Conservation (phyloP, 179 eudicot genomes). For the Silene vulgaris region DNA sequence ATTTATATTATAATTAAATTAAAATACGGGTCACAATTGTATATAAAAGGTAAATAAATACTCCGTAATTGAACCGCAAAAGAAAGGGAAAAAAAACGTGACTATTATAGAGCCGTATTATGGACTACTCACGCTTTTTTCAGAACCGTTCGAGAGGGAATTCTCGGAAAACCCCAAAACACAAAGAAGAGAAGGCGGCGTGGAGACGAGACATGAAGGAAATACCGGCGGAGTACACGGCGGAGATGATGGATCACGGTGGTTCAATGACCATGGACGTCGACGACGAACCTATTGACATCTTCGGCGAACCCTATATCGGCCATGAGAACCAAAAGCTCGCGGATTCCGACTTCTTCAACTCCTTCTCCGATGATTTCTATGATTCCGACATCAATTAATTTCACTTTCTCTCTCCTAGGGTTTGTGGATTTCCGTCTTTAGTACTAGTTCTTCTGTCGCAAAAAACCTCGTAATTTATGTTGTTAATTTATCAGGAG, state of each 20-base stretch:
- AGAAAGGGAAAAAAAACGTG: too few relatives aligned
- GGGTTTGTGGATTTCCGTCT: slow-evolving; percentile 20
- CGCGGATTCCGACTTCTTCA: slow-evolving; percentile 75
- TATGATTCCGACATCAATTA: slow-evolving; percentile 69
- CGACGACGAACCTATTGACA: slow-evolving; percentile 64
- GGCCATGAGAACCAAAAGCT: slow-evolving; percentile 45
- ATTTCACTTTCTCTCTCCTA: slow-evolving; percentile 21
- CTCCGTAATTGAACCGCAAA: too few relatives aligned
- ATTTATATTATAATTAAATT: too few relatives aligned
- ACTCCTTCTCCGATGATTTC: slow-evolving; percentile 63
- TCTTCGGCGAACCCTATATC: slow-evolving; percentile 49
- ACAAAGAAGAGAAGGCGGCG: neutral
- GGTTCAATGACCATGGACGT: slow-evolving; percentile 72
- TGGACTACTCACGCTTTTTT: too few relatives aligned
- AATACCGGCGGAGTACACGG: slow-evolving; percentile 39
- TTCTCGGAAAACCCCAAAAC: neutral
- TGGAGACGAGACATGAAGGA: slow-evolving; percentile 41
- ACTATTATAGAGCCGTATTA: too few relatives aligned
- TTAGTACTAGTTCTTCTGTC: neutral
- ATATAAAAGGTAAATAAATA: too few relatives aligned
- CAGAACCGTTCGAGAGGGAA: too few relatives aligned
- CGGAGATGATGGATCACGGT: slow-evolving; percentile 54
- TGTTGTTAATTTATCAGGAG: neutral
- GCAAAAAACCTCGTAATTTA: neutral
- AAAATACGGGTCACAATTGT: too few relatives aligned